Conservation (phyloP, 345 rosid genomes). For the Populus ilicifolia region DNA sequence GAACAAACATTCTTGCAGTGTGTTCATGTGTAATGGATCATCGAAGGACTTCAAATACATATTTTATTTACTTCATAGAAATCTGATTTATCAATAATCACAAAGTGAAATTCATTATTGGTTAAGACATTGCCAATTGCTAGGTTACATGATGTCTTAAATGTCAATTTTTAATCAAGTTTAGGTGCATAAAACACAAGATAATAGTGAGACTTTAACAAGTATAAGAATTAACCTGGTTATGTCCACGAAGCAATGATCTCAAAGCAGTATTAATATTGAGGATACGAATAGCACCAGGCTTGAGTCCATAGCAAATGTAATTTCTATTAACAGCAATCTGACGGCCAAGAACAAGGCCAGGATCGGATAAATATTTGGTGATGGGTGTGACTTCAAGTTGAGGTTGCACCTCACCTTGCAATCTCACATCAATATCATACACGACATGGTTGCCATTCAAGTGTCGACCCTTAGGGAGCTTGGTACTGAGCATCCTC, state of each 20-base stretch:
- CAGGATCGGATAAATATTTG: conserved; percentile 80
- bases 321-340: conserved; percentile 75
- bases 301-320: conserved; percentile 82
- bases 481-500: conserved; percentile 47
- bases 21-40: neutral
- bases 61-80: neutral
- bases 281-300: conserved; percentile 76
- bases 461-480: conserved; percentile 61
- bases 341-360: conserved; percentile 72
- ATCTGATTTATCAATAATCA: neutral
- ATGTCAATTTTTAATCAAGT: neutral
- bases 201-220: neutral
- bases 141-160: neutral
- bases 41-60: neutral
- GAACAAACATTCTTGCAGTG: neutral
- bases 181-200: neutral
- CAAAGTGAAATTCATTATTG: neutral
- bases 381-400: conserved; percentile 94
- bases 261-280: conserved; percentile 77
- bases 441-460: conserved; percentile 49
- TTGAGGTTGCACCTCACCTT: conserved; percentile 72
- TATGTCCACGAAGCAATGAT: conserved; percentile 74
- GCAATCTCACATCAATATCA: conserved; percentile 59
- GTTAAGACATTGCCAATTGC: neutral
- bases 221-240: conserved; percentile 47